phyloP scores from a whole-genome alignment of 345 rosid species.

The Hirschfeldia incana region DNA sequence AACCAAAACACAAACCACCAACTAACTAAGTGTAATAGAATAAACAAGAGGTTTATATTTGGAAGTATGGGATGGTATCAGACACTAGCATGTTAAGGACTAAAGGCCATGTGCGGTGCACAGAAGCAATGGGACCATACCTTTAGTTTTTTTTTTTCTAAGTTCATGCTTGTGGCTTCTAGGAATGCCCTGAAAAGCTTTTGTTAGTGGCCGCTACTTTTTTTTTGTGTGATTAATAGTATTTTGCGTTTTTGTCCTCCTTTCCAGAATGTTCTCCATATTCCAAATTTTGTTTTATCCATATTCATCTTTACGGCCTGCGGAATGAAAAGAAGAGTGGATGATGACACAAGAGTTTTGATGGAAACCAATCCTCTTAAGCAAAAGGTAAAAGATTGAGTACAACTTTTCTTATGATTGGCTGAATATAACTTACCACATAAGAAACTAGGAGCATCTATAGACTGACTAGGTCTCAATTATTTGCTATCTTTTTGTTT shows the following conservation, averaged over 20 bases:
- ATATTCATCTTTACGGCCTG: slow-evolving; percentile 11
- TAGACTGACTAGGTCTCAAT: neutral
- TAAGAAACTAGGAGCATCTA: slow-evolving; percentile 10
- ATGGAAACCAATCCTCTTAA: neutral
- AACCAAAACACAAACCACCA: slow-evolving; percentile 1
- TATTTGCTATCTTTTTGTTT: neutral
- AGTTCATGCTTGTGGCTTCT: neutral
- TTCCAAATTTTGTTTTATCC: neutral
- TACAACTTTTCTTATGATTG: slow-evolving; percentile 20
- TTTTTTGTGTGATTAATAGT: neutral
- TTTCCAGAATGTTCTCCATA: slow-evolving; percentile 16
- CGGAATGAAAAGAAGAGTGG: slow-evolving; percentile 29
- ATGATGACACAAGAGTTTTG: slow-evolving; percentile 18
- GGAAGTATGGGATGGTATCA: slow-evolving; percentile 26
- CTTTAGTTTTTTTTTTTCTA: neutral
- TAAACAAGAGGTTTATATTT: neutral
- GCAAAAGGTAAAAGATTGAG: slow-evolving; percentile 26
- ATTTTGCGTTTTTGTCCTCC: neutral
- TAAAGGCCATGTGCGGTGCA: slow-evolving; percentile 37
- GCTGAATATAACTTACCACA: slow-evolving; percentile 12
- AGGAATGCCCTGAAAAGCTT: neutral
- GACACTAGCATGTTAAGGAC: slow-evolving; percentile 35
- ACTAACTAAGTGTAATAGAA: neutral
- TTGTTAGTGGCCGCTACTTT: slow-evolving; percentile 15
- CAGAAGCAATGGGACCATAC: slow-evolving; percentile 33